phyloP scores from a whole-genome alignment of 495 filamentous ascomycete genomes.

The Pyrenopolyporus hunteri region DNA sequence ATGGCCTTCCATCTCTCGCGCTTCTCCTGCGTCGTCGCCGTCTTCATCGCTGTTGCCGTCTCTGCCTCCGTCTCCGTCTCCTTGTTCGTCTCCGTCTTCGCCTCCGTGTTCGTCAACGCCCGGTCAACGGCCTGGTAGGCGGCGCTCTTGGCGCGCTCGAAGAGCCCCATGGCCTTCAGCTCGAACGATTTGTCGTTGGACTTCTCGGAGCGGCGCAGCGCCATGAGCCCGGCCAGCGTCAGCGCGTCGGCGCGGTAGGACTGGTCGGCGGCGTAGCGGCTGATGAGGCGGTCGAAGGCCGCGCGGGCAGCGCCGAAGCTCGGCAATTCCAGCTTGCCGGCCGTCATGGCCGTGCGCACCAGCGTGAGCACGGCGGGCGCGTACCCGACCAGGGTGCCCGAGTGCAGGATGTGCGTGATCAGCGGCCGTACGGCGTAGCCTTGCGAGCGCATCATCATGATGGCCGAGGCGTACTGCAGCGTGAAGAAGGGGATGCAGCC shows the following conservation, averaged over 20 bases:
- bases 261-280: background rate
- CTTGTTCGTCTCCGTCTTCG: background rate
- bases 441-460: background rate
- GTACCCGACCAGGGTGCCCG: slow-evolving; percentile 14
- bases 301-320: slow-evolving; percentile 18
- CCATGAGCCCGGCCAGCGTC: no score
- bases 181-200: no score
- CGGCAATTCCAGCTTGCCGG: background rate
- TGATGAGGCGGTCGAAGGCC: slow-evolving; percentile 5
- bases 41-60: no score
- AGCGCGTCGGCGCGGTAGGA: slow-evolving; percentile 30
- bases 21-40: no score
- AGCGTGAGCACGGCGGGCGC: slow-evolving; percentile 24
- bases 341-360: slow-evolving; percentile 5
- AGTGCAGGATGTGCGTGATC: slow-evolving; percentile 27
- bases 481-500: slow-evolving; percentile 9
- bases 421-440: background rate
- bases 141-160: background rate
- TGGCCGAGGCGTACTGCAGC: slow-evolving; percentile 26
- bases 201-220: no score
- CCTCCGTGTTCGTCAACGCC: slow-evolving; percentile 1
- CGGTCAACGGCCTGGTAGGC: background rate
- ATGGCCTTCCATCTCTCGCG: no score
- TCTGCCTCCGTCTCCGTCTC: background rate
- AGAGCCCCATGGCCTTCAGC: slow-evolving; percentile 21